These are phyloP conservation scores for Rossbeevera mucosa DNA, from an alignment of 768 basidiomycete species.

Conservation along the genomic window DNA sequence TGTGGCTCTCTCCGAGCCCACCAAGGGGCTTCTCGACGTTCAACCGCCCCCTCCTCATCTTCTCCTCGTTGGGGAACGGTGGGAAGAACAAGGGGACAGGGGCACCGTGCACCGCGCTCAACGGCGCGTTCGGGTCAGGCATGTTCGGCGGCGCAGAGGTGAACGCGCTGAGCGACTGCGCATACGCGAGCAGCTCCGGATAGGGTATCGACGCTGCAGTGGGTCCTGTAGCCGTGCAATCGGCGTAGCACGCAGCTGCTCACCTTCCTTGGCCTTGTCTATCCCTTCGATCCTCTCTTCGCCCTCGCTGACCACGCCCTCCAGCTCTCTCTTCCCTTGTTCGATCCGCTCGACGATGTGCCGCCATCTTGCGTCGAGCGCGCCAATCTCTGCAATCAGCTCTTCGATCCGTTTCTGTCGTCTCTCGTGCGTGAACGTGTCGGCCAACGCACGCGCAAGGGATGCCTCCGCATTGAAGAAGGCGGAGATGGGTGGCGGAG, in stretches of 20 bases:
- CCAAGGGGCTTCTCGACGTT: slow-evolving; percentile 79
- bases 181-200: slow-evolving; percentile 78
- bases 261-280: slow-evolving; percentile 68
- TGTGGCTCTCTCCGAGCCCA: slow-evolving; percentile 74
- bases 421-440: slow-evolving; percentile 68
- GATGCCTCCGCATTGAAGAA: slow-evolving; percentile 61
- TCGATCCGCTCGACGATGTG: slow-evolving; percentile 63
- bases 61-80: slow-evolving; percentile 88
- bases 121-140: slow-evolving; percentile 52
- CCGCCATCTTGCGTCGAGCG: slow-evolving; percentile 63
- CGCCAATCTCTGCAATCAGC: slow-evolving; percentile 66
- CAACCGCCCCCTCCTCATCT: slow-evolving; percentile 79
- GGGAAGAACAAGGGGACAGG: slow-evolving; percentile 82
- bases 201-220: slow-evolving; percentile 70
- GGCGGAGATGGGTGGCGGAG: slow-evolving; percentile 47
- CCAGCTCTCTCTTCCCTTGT: slow-evolving; percentile 62
- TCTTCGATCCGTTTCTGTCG: slow-evolving; percentile 71
- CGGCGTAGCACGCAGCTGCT: slow-evolving; percentile 9
- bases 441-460: slow-evolving; percentile 60
- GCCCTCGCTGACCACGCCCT: slow-evolving; percentile 69
- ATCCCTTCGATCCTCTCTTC: slow-evolving; percentile 67
- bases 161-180: slow-evolving; percentile 79
- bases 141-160: slow-evolving; percentile 87
- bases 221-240: not conserved
- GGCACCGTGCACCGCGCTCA: slow-evolving; percentile 46